Conservation (phyloP, 768 basidiomycete species). For the Termitomyces sp. region DNA sequence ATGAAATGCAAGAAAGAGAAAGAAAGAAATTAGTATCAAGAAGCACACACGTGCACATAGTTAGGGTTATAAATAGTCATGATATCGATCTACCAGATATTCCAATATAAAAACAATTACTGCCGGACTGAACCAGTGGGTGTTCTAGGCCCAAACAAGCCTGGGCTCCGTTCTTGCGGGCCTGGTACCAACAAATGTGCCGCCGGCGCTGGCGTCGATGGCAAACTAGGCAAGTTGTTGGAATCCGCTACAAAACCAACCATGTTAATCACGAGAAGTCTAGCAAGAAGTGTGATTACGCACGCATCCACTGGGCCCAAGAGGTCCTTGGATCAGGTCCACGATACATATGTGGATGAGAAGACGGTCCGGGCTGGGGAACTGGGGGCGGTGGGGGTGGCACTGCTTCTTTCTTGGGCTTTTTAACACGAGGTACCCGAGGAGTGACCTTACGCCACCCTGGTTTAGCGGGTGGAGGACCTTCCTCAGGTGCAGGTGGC, state of each 20-base stretch:
- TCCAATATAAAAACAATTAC: not conserved
- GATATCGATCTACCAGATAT: not conserved
- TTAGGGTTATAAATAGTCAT: not conserved
- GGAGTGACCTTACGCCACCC: slow-evolving; percentile 56
- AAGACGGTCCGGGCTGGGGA: slow-evolving; percentile 13
- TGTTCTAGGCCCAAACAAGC: slow-evolving; percentile 77
- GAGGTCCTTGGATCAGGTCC: slow-evolving; percentile 40
- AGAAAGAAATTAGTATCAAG: too few species aligned
- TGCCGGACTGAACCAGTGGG: slow-evolving; percentile 31
- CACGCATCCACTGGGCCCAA: slow-evolving; percentile 67
- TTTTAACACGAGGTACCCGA: slow-evolving; percentile 35
- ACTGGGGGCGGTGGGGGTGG: slow-evolving; percentile 17
- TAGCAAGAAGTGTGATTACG: slow-evolving; percentile 21
- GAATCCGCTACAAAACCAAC: slow-evolving; percentile 47
- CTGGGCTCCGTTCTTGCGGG: slow-evolving; percentile 40
- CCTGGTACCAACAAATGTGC: slow-evolving; percentile 59
- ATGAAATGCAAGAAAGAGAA: too few species aligned
- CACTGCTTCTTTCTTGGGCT: slow-evolving; percentile 34
- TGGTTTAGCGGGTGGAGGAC: slow-evolving; percentile 37
- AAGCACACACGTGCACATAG: not conserved
- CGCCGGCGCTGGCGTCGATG: slow-evolving; percentile 37
- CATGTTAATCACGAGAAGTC: slow-evolving; percentile 4
- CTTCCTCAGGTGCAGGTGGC: slow-evolving; percentile 32
- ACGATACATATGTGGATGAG: slow-evolving; percentile 6
- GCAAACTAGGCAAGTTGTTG: slow-evolving; percentile 49